Percentiles rank a stretch among this genome's conserved stretches.
These are phyloP conservation scores for Penicillium frequentans DNA, from an alignment of 2,329 filamentous ascomycete genomes.

Conservation along the genomic window DNA sequence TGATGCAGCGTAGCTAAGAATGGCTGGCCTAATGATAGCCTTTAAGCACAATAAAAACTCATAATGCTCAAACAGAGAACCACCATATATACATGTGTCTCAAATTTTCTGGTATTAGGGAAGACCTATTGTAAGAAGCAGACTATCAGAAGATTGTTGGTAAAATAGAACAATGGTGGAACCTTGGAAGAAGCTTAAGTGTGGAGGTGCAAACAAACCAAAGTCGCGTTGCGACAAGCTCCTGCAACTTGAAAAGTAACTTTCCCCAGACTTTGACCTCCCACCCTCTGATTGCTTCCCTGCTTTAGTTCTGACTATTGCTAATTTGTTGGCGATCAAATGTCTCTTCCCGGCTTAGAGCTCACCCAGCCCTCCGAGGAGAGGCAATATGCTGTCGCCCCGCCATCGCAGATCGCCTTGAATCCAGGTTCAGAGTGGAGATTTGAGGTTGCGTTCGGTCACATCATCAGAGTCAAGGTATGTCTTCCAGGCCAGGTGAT, in stretches of 20 bases:
- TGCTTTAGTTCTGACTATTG: background rate
- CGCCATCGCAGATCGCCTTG: conserved; percentile 53
- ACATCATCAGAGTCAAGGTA: conserved; percentile 56
- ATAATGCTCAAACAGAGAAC: background rate
- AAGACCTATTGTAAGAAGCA: too few relatives aligned
- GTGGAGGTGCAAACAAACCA: conserved; percentile 13
- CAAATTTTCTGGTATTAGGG: too few relatives aligned
- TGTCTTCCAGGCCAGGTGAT: conserved; percentile 2
- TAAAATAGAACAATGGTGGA: background rate
- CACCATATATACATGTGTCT: too few relatives aligned
- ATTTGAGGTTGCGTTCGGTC: conserved; percentile 66
- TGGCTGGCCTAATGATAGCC: conserved; percentile 12
- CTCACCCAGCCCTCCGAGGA: conserved; percentile 63
- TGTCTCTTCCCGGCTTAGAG: conserved; percentile 75
- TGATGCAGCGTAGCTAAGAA: conserved; percentile 14
- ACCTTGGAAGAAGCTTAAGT: background rate
- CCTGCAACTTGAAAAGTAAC: background rate
- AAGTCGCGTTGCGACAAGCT: conserved; percentile 1
- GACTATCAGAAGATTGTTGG: too few relatives aligned
- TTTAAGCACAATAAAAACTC: background rate
- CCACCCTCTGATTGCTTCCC: background rate
- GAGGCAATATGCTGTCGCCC: conserved; percentile 35
- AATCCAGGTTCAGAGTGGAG: conserved; percentile 72
- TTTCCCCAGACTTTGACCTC: background rate
- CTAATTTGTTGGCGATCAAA: conserved; percentile 37